A percentile compares a stretch with the other conserved stretches of the same genome.
Conservation (phyloP, 2,329 filamentous ascomycete genomes). For the Emergomyces orientalis region DNA sequence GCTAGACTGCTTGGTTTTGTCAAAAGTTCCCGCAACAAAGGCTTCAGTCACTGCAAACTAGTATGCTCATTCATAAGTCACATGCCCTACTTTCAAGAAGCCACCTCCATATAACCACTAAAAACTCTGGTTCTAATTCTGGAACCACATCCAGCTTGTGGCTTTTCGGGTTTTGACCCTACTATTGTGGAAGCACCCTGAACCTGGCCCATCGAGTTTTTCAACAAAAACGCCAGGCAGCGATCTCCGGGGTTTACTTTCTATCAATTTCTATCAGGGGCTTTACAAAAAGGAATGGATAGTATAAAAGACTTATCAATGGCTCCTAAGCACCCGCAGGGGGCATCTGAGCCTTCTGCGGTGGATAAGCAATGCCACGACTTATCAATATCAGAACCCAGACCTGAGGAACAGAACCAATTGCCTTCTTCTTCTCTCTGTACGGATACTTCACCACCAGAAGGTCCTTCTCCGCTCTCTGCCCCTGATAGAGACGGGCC, state of each 20-base stretch:
- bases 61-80: too few species aligned
- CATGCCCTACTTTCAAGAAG: neutral
- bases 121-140: neutral
- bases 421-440: neutral
- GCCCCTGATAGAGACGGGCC: slow-evolving; percentile 15
- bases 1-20: neutral
- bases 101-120: neutral
- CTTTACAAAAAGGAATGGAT: neutral
- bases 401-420: neutral
- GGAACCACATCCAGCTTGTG: neutral
- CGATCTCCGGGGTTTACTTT: neutral
- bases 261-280: neutral
- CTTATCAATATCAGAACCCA: neutral
- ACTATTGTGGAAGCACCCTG: neutral
- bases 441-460: neutral
- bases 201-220: neutral
- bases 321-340: neutral
- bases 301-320: slow-evolving; percentile 3
- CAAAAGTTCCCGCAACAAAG: neutral
- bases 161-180: neutral
- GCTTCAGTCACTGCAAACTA: neutral
- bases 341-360: neutral
- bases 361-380: neutral
- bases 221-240: neutral
- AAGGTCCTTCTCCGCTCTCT: slow-evolving; percentile 13